A percentile compares a stretch with the other conserved stretches of the same genome.
These are phyloP conservation scores for Oryza meyeriana DNA, from an alignment of 176 grass and related monocot genomes.

Conservation along the genomic window DNA sequence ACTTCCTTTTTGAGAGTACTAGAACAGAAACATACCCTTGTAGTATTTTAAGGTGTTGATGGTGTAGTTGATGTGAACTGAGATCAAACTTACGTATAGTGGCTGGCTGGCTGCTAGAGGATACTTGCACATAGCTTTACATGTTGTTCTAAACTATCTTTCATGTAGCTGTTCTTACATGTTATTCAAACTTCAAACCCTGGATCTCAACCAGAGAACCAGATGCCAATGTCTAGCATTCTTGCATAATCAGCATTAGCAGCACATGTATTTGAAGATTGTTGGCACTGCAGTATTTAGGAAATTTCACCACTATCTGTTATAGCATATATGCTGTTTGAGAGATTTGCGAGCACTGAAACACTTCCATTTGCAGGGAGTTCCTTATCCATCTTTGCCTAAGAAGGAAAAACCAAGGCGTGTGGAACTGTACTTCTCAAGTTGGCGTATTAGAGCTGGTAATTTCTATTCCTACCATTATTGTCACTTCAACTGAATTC, in stretches of 20 bases:
- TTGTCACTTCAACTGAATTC: neutral
- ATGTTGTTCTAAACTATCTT: neutral
- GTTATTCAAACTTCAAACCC: neutral
- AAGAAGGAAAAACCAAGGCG: conserved; percentile 94
- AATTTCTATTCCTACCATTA: conserved; percentile 17
- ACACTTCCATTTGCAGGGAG: conserved; percentile 51
- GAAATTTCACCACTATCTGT: neutral
- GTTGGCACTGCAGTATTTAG: neutral
- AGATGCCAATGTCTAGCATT: neutral
- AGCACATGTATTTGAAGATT: conserved; percentile 9
- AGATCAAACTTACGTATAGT: conserved; percentile 4
- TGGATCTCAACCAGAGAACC: neutral
- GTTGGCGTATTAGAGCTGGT: conserved; percentile 94
- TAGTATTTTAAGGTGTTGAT: neutral
- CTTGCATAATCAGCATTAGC: neutral
- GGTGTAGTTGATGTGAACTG: neutral
- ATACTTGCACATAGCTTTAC: neutral
- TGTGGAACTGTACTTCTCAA: conserved; percentile 94
- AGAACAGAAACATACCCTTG: neutral
- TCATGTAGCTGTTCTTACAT: neutral
- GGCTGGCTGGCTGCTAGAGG: neutral
- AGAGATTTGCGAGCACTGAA: neutral
- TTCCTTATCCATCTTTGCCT: conserved; percentile 75
- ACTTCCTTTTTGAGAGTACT: neutral
- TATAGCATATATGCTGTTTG: neutral